Conservation (phyloP, 2,329 filamentous ascomycete species). For the Paraphoma chrysanthemicola region DNA sequence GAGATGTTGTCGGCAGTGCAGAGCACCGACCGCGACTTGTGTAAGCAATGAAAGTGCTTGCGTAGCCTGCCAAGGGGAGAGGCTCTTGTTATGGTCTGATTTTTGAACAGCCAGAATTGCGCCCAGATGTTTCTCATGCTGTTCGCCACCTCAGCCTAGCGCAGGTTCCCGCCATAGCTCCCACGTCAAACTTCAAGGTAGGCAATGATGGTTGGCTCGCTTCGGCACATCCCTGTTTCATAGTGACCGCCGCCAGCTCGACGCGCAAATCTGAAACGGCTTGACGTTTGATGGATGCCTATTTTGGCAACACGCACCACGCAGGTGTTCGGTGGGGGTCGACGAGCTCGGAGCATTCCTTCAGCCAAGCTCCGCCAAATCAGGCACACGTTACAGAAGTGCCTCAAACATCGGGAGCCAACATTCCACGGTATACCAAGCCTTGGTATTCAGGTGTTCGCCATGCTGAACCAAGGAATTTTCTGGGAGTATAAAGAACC, state of each 20-base stretch:
- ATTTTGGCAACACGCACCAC: not conserved
- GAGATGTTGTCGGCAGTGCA: too few relatives aligned
- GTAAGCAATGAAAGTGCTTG: too few relatives aligned
- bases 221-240: not conserved
- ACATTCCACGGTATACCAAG: slow-evolving; percentile 23
- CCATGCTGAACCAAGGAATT: not conserved
- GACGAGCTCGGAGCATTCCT: not conserved
- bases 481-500: slow-evolving; percentile 5
- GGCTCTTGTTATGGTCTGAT: not conserved
- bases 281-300: not conserved
- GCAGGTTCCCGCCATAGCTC: too few relatives aligned
- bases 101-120: not conserved
- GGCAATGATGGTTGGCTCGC: not conserved
- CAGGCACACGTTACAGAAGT: slow-evolving; percentile 16
- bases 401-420: slow-evolving; percentile 23
- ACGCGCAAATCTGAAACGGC: not conserved
- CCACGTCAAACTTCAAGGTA: not conserved
- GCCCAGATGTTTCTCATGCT: not conserved
- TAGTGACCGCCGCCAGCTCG: not conserved
- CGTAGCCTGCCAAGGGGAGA: too few relatives aligned
- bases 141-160: not conserved
- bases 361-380: slow-evolving; percentile 23
- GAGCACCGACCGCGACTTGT: too few relatives aligned
- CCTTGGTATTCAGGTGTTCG: slow-evolving; percentile 23
- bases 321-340: not conserved